phyloP scores from a whole-genome alignment of 306 rosid genomes.

The Ammopiptanthus mongolicus region DNA sequence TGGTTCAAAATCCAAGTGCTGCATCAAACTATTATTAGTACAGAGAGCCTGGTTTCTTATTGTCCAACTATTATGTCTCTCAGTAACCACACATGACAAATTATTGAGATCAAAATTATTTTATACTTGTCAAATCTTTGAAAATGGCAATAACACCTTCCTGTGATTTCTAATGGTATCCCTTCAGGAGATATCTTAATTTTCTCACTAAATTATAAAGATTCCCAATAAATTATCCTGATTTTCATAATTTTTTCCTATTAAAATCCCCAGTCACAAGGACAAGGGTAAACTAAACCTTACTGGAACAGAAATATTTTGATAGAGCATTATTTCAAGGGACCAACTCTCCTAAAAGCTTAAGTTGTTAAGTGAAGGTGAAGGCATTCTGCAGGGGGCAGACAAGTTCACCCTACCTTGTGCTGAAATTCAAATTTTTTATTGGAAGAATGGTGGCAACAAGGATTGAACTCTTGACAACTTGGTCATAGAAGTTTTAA shows the following conservation, averaged over 20 bases:
- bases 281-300: background rate
- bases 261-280: background rate
- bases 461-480: too few relatives aligned
- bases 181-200: background rate
- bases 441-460: too few relatives aligned
- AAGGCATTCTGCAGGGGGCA: too few relatives aligned
- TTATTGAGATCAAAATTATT: conserved; percentile 16
- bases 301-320: background rate
- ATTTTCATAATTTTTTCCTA: background rate
- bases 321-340: background rate
- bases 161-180: background rate
- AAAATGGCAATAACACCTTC: background rate
- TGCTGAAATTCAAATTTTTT: too few relatives aligned
- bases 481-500: too few relatives aligned
- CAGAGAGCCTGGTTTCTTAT: background rate
- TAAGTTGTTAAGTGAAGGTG: too few relatives aligned
- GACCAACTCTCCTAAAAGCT: background rate
- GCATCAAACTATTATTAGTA: conserved; percentile 38
- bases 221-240: background rate
- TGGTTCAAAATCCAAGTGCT: conserved; percentile 81
- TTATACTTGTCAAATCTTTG: background rate
- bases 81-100: background rate
- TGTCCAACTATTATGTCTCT: background rate
- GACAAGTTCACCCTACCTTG: too few relatives aligned
- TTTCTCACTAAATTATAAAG: background rate